phyloP scores from a whole-genome alignment of 371 early-diverging fungal species.

The Mucor plumbeus region DNA sequence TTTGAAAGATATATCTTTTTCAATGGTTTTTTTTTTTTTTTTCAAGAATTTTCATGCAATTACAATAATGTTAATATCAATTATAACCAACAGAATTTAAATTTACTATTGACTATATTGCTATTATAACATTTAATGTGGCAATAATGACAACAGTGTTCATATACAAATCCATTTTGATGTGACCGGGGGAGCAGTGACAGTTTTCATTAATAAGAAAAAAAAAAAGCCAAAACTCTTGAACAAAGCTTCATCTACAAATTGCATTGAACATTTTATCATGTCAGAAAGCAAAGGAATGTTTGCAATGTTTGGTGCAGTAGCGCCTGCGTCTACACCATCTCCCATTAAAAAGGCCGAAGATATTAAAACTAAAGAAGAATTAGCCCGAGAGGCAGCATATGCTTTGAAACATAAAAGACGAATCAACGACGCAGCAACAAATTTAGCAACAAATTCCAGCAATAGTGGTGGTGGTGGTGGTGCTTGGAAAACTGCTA shows the following conservation, averaged over 20 bases:
- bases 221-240: not conserved
- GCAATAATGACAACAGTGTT: too few species aligned
- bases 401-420: conserved; percentile 7
- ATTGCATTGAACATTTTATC: not conserved
- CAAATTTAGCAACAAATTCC: not conserved
- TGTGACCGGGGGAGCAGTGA: too few species aligned
- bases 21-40: too few species aligned
- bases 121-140: too few species aligned
- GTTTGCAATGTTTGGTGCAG: conserved; percentile 44
- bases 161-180: too few species aligned
- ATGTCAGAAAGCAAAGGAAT: conserved; percentile 35
- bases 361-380: conserved; percentile 21
- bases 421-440: not conserved
- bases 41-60: too few species aligned
- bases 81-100: too few species aligned
- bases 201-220: too few species aligned
- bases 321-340: not conserved
- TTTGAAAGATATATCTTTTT: too few species aligned
- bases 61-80: too few species aligned
- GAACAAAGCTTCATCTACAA: not conserved
- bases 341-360: conserved; percentile 12
- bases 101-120: too few species aligned
- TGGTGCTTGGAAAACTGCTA: conserved; percentile 33
- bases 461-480: conserved; percentile 15
- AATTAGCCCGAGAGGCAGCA: conserved; percentile 22